phyloP scores from a whole-genome alignment of 73 alveolate genomes.

The Uronychia setigera region DNA sequence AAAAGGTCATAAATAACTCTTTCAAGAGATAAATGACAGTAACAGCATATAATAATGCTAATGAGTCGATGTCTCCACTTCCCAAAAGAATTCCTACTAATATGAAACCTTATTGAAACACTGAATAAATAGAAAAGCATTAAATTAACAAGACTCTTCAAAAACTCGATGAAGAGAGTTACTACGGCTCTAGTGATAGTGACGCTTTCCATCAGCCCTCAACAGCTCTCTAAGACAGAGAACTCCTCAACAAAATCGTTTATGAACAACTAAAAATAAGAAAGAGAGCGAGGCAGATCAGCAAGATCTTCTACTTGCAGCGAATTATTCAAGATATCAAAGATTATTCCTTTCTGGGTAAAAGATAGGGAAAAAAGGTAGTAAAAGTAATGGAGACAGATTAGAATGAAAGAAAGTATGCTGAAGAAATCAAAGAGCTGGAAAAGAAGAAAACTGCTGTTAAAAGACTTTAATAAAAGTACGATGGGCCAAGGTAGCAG shows the following conservation, averaged over 20 bases:
- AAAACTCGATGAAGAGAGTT: not conserved
- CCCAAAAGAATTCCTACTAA: too few relatives aligned
- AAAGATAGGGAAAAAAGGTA: not conserved
- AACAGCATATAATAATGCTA: too few relatives aligned
- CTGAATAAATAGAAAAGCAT: too few relatives aligned
- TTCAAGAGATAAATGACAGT: too few relatives aligned
- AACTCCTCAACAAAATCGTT: not conserved
- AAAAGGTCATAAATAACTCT: too few relatives aligned
- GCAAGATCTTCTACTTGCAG: not conserved
- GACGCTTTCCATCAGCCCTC: not conserved
- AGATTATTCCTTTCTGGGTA: not conserved
- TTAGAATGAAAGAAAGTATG: not conserved
- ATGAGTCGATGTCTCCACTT: too few relatives aligned
- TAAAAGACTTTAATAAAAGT: not conserved
- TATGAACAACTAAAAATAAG: not conserved
- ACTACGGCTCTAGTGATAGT: not conserved
- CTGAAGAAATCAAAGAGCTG: too few relatives aligned
- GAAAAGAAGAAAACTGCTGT: not conserved
- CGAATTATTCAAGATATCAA: not conserved
- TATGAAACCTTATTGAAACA: too few relatives aligned
- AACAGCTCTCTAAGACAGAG: not conserved
- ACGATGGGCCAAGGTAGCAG: not conserved
- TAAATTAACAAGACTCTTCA: too few relatives aligned
- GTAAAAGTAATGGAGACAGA: not conserved
- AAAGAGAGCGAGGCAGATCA: not conserved